Base-by-base conservation (phyloP, 768 basidiomycete species). In the Lactifluus hygrophoroides region DNA sequence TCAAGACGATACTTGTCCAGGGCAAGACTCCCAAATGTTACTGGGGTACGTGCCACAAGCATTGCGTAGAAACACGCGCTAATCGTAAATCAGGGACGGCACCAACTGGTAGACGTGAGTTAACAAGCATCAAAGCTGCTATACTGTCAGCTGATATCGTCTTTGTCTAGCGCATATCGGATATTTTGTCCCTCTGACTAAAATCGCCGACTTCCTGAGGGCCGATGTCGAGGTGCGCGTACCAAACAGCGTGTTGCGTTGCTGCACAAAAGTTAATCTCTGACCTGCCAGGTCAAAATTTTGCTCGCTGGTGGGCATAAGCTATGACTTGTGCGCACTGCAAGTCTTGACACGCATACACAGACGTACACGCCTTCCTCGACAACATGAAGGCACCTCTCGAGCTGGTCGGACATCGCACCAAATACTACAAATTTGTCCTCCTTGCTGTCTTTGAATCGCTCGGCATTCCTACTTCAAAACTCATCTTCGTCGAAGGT, bases 341-440 rank as follows among this genome's bases (percentile, higher is more conserved):
- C 37, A 49, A 16, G 35, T 42, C 47, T 17, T 51, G 54, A 25
- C 51, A 59, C 3, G 65, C 7, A 47, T 37, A 40, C 21, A 4
- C 68, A 90, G 93, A 96, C 69, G 82, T 97, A 14, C 96, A 98
- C 66, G 96, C 94, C 7, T 98, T 98, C 77, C 82, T 99, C 47
- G 96, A 99, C 70, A 96, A 97, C 68, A 76, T 94, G 65, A 99
- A 99, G 73, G 94, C 96, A 0, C 94, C 95, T 0, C 74, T 95
- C 1, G 92, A 94, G 48, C 88, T 96, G 57, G 92, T 99, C 47
- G 80, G 78, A 0, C 80, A 94, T 72, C 81, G 94, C 28, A 90
- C 88, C 58, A 84, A 86, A 65, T 99, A 95, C 82, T 99, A 99
- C 75, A 76, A 91, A 66, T 78, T 80, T 67, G 58, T 97, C 57